Percentiles rank a stretch among this genome's conserved stretches.
phyloP scores from a whole-genome alignment of 73 alveolate species.

The Paramecium sonneborni region DNA sequence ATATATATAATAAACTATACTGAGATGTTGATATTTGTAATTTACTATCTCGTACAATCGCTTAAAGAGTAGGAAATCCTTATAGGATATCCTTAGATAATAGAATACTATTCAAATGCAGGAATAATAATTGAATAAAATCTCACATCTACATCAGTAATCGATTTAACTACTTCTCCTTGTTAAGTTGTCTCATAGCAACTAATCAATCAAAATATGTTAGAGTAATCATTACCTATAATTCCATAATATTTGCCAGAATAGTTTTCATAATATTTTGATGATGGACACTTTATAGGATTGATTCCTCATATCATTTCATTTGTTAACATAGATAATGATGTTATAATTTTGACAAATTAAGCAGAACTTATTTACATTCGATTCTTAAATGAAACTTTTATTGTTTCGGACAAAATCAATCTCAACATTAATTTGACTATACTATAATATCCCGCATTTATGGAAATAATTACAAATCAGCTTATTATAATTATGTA shows the following conservation, averaged over 20 bases:
- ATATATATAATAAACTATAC: not conserved
- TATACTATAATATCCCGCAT: not conserved
- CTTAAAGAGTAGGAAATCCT: not conserved
- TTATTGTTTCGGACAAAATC: not conserved
- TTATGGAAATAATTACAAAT: not conserved
- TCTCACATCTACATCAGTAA: not conserved
- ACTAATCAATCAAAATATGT: not conserved
- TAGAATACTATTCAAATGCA: not conserved
- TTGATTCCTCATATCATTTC: not conserved
- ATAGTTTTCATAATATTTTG: not conserved
- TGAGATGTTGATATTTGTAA: not conserved
- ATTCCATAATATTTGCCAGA: not conserved
- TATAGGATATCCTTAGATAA: not conserved
- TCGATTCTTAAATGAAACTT: not conserved
- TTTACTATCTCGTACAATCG: not conserved
- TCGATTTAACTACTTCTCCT: not conserved
- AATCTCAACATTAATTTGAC: not conserved
- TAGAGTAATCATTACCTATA: not conserved
- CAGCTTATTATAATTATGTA: not conserved
- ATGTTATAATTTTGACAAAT: not conserved
- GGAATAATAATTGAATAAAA: not conserved
- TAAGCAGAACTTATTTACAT: not conserved
- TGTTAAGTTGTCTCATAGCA: not conserved
- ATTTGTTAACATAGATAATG: not conserved
- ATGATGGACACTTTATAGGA: constrained; percentile 13